Evolutionary conservation across 139 green algal genomes (phyloP), one percentile per base, ranked within the genome.

Genomic region (Marvania coccoides): DNA sequence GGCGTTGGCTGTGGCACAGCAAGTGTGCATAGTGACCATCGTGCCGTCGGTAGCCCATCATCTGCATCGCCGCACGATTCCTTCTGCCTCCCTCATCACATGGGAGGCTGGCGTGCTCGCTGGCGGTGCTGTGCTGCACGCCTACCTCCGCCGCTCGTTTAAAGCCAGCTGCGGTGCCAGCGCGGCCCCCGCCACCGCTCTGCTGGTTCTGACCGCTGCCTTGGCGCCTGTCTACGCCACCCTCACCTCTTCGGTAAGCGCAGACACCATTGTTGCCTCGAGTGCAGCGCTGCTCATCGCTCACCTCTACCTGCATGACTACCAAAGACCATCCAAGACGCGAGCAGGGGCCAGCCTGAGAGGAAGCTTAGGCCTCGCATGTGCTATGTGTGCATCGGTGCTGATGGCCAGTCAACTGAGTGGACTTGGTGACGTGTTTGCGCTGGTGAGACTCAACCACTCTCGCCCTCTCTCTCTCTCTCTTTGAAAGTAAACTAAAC

Each of bases 291-390:
- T 94, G 30, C 59, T 89, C 24, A 40, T 90, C 3, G 30, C 78
- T 8, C 88, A 97, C 70, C 80, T 97, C 7, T 91, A 82, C 60
- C 70, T 94, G 5, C 78, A 91, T 63, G 90, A 97, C 67, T 97
- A 97, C 80, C 35, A 64, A 15, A 51, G 19, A n/a, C 82, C 71
- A 36, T 89, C 88, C 65, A 63, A 84, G 3, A 83, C 88, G 69
- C 79, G 69, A 31, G 71, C 83, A 0, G 81, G 75, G 1, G 75
- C 84, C 45, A 69, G 59, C 24, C 71, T 91, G 5, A 81, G 71
- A 3, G 91, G 89, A 19, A 81, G 77, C 19, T 34, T 97, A 29
- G 90, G 87, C 3, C 69, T 97, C 24, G 83, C 71, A 6, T 73
- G 78, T 10, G 87, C 80, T 2, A 74, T 92, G 23, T 76, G 85